phyloP scores from a whole-genome alignment of 192 early-diverging fungal species.

The Coemansia sp. region DNA sequence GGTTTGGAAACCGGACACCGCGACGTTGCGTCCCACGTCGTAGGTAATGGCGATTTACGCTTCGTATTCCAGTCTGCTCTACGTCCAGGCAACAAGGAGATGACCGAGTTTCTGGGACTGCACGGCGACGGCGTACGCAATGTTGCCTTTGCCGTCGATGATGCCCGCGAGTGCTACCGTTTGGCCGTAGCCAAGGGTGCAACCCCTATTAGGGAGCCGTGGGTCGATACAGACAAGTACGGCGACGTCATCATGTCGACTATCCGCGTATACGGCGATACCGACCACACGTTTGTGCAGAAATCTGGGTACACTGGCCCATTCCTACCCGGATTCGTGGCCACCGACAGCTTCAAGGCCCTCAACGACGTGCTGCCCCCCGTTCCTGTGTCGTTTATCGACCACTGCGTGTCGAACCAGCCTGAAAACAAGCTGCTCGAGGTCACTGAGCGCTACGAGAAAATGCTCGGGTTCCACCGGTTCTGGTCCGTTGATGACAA shows the following conservation, averaged over 20 bases:
- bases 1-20: conserved; percentile 95
- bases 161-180: conserved; percentile 77
- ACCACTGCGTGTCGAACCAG: conserved; percentile 97
- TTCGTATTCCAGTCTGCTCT: conserved; percentile 95
- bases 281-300: conserved; percentile 95
- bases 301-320: conserved; percentile 77
- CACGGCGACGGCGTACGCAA: conserved; percentile 98
- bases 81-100: conserved; percentile 73
- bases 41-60: conserved; percentile 75
- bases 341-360: conserved; percentile 53
- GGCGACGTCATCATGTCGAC: conserved; percentile 94
- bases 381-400: conserved; percentile 76
- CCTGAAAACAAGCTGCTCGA: conserved; percentile 88
- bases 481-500: conserved; percentile 99
- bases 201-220: conserved; percentile 73
- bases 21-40: conserved; percentile 85
- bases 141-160: conserved; percentile 91
- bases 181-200: conserved; percentile 88
- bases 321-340: conserved; percentile 84
- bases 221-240: conserved; percentile 80
- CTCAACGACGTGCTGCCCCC: conserved; percentile 65
- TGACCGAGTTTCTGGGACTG: conserved; percentile 68
- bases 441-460: conserved; percentile 88
- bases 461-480: conserved; percentile 92
- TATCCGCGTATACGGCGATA: conserved; percentile 90